Percentiles rank a stretch among this genome's conserved stretches.
Conservation (phyloP, 2,329 filamentous ascomycete genomes). For the Basipetospora chlamydospora region DNA sequence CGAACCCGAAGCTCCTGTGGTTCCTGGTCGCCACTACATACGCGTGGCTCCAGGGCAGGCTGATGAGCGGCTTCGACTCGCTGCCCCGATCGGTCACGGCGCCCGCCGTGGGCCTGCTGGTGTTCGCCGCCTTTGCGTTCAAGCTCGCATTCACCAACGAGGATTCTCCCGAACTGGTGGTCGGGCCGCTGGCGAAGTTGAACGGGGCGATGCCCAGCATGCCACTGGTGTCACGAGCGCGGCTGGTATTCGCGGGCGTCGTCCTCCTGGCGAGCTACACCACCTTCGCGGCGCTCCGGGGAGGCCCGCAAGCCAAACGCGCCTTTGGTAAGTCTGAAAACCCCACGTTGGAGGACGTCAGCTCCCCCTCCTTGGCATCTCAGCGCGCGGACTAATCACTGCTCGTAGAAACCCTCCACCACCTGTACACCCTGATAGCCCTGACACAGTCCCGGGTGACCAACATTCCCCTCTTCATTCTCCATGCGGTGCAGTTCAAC, state of each 20-base stretch:
- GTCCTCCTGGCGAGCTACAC: slow-evolving; percentile 22
- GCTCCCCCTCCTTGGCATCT: no score
- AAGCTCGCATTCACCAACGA: slow-evolving; percentile 80
- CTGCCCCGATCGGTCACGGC: slow-evolving; percentile 26
- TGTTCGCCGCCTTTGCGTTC: slow-evolving; percentile 55
- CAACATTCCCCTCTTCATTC: slow-evolving; percentile 72
- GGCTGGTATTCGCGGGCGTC: slow-evolving; percentile 35
- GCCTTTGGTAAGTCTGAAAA: slow-evolving; percentile 4
- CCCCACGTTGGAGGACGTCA: no score
- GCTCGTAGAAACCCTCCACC: slow-evolving; percentile 38
- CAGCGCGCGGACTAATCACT: no score
- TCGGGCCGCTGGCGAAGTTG: slow-evolving; percentile 26
- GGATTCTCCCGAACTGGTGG: slow-evolving; percentile 73
- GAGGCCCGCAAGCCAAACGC: slow-evolving; percentile 8
- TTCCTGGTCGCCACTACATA: slow-evolving; percentile 55
- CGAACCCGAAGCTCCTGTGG: slow-evolving; percentile 60
- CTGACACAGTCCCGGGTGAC: slow-evolving; percentile 75
- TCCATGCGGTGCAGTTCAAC: slow-evolving; percentile 49
- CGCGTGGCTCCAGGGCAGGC: slow-evolving; percentile 35
- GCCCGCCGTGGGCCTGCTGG: slow-evolving; percentile 25
- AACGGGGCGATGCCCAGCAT: slow-evolving; percentile 25
- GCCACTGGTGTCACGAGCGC: slow-evolving; percentile 32
- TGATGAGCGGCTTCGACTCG: slow-evolving; percentile 18
- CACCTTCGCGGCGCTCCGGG: slow-evolving; percentile 21
- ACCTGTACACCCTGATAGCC: slow-evolving; percentile 62